Conservation (phyloP, 805 yeast species). For the Ogataea chonburiensis region DNA sequence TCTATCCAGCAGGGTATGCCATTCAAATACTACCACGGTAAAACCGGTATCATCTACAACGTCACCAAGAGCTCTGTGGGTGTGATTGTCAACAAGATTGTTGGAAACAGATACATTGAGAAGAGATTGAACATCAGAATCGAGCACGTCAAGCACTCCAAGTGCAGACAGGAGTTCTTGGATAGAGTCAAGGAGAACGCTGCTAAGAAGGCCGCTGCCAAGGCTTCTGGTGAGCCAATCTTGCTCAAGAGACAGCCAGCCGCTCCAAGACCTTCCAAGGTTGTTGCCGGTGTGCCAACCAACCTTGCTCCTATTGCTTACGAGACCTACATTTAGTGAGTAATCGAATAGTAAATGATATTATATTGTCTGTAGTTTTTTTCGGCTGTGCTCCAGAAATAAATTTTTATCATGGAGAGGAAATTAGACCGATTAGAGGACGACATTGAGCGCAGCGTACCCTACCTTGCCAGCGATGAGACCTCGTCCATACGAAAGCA, state of each 20-base stretch:
- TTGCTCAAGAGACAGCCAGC: conserved; percentile 98
- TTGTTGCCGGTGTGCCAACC: conserved; percentile 87
- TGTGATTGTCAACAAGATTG: conserved; percentile 97
- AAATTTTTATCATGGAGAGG: conserved; percentile 9
- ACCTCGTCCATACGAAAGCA: conserved; percentile 53
- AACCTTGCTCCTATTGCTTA: conserved; percentile 98
- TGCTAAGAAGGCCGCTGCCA: conserved; percentile 89
- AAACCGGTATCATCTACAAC: conserved; percentile 99
- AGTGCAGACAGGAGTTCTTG: conserved; percentile 98
- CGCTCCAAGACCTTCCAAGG: conserved; percentile 92
- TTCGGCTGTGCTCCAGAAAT: conserved; percentile 9
- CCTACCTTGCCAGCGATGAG: conserved; percentile 71
- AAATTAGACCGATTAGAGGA: conserved; percentile 20
- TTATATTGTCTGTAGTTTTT: too few species aligned
- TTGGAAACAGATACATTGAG: conserved; percentile 98
- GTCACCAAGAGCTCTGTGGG: conserved; percentile 98
- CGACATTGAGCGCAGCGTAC: conserved; percentile 59
- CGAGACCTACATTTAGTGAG: conserved; percentile 91
- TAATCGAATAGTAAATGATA: conserved; percentile 11
- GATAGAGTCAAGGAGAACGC: conserved; percentile 98
- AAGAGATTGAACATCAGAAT: conserved; percentile 98
- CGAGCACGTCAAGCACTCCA: conserved; percentile 99
- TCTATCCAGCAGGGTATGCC: conserved; percentile 99
- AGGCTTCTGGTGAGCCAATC: conserved; percentile 87
- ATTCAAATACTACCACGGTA: conserved; percentile 99